phyloP scores from a whole-genome alignment of 2,329 filamentous ascomycete species.

The Ilyonectria destructans region DNA sequence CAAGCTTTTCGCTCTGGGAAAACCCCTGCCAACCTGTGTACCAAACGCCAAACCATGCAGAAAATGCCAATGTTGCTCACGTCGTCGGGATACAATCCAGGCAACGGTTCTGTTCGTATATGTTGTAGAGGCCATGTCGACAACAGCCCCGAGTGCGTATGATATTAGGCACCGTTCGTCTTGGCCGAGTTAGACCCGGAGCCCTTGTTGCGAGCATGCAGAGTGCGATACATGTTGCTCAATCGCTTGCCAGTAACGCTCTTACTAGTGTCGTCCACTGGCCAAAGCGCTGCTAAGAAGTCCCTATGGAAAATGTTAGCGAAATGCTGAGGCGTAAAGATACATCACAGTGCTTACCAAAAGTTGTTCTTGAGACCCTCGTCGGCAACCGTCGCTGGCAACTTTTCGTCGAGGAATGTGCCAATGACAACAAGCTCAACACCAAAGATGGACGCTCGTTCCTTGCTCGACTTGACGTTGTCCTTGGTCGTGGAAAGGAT shows the following conservation, averaged over 20 bases:
- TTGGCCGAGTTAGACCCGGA: constrained; percentile 49
- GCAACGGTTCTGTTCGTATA: constrained; percentile 37
- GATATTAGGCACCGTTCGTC: constrained; percentile 53
- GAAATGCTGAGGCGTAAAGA: neutral
- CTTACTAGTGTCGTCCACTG: constrained; percentile 62
- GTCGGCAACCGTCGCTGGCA: constrained; percentile 60
- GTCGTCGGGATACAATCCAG: constrained; percentile 40
- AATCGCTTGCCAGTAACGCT: constrained; percentile 62
- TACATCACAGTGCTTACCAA: constrained; percentile 59
- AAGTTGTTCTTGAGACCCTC: constrained; percentile 65
- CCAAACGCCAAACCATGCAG: constrained; percentile 52
- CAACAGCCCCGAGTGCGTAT: constrained; percentile 10
- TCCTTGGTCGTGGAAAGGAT: constrained; percentile 75
- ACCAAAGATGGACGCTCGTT: constrained; percentile 75
- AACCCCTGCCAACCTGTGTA: constrained; percentile 39
- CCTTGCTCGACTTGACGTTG: constrained; percentile 74
- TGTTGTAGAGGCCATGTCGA: constrained; percentile 20
- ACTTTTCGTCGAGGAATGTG: constrained; percentile 70
- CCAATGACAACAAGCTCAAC: constrained; percentile 75
- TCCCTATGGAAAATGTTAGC: constrained; percentile 56
- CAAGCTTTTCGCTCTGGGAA: constrained; percentile 40
- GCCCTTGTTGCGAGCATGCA: constrained; percentile 55
- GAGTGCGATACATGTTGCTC: constrained; percentile 62
- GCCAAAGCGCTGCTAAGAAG: constrained; percentile 63
- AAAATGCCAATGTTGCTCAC: constrained; percentile 44